Evolutionary conservation across 1,139 yeast species (phyloP), one percentile per base, ranked within the genome.

Genomic region (Diutina catenulata): DNA sequence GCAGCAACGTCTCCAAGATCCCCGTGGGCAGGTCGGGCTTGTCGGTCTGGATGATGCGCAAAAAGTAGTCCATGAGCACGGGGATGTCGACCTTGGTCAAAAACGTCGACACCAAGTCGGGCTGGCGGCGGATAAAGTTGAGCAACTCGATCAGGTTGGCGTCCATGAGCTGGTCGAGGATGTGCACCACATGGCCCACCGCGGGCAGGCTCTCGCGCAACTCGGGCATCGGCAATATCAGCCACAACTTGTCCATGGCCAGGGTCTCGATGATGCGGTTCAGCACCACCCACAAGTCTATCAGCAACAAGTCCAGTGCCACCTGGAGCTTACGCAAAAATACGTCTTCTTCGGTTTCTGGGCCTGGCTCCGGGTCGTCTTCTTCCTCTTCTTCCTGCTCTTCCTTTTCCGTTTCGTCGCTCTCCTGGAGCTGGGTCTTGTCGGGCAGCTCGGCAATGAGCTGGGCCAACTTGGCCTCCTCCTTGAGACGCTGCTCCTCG

Each of bases 11-110:
- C 22, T 74, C 75, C 39, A 76, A 59, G 13, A 77, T 72, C 1
- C 81, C 81, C 1, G 80, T 75, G 13, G 81, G 80, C 27, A 70
- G 66, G 45, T 76, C 80, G 3, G 76, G 70, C 45, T 74, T 76
- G 51, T 77, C 84, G 0, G 82, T 73, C 37, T 79, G 79, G 26
- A 77, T 74, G 14, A 77, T 64, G 46, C 78, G 64, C 27, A 77
- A 54, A 38, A 77, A 60, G 45, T 74, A 75, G 46, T 68, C 74
- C 70, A 65, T 66, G 26, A 68, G 49, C 66, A 76, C 68, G 1
- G 81, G 79, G 23, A 74, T 69, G 41, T 74, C 80, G 26, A 76
- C 63, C 47, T 74, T 77, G 28, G 57, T 58, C 35, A 75, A 50
- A 47, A 75, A 74, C 10, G 66, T 60, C 43, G 74, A 80, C 7